Percentiles rank a stretch among this genome's conserved stretches.
Conservation (phyloP, 2,329 filamentous ascomycete species). For the Neofusicoccum umdonicola region DNA sequence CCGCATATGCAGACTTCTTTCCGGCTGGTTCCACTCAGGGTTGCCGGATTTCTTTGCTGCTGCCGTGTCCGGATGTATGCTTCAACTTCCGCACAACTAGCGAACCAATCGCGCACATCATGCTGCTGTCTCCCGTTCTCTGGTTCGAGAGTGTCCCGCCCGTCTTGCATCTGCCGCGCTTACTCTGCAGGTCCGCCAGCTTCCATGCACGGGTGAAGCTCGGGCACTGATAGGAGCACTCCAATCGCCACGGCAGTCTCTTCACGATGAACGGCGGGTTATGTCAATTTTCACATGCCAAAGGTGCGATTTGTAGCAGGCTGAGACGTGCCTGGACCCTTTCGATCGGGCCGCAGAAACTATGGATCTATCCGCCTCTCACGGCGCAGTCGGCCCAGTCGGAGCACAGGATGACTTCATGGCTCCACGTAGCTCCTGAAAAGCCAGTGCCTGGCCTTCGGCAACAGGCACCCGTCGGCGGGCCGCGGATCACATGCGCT, state of each 20-base stretch:
- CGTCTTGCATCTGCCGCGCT: neutral
- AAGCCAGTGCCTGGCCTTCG: neutral
- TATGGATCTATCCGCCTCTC: constrained; percentile 6
- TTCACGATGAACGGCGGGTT: neutral
- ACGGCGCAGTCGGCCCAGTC: neutral
- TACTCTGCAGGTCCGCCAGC: neutral
- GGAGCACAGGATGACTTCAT: neutral
- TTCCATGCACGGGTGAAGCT: neutral
- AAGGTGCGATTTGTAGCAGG: neutral
- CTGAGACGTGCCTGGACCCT: constrained; percentile 1
- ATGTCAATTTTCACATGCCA: constrained; percentile 7
- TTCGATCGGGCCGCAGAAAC: neutral
- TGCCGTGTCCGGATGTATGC: neutral
- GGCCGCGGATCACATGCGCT: neutral
- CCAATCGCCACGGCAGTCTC: too few species aligned
- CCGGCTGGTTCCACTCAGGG: neutral
- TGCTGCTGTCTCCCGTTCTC: too few species aligned
- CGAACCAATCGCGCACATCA: neutral
- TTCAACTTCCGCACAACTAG: neutral
- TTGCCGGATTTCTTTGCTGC: neutral
- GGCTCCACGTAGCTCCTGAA: neutral
- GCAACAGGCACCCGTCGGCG: neutral
- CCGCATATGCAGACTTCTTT: neutral
- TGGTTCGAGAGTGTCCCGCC: neutral
- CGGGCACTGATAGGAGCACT: neutral